Conservation (phyloP, 129 eudicot genomes). For the Flaveria ramosissima region DNA sequence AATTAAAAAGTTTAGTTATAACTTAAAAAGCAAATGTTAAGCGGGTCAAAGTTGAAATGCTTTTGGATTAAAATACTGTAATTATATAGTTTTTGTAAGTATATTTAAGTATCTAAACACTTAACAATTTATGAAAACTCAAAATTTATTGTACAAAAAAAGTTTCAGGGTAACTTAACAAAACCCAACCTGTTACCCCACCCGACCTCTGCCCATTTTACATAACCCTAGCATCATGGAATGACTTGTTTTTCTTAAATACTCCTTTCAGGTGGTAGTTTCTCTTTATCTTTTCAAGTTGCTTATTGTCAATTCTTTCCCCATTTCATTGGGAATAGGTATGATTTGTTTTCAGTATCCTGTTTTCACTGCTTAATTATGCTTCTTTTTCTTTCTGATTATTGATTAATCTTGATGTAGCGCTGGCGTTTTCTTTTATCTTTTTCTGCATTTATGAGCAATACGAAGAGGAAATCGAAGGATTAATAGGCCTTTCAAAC, state of each 20-base stretch:
- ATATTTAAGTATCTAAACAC: too few relatives aligned
- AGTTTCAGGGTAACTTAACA: too few relatives aligned
- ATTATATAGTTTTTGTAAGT: too few relatives aligned
- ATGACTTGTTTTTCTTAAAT: background rate
- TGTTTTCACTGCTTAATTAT: background rate
- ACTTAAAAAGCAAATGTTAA: too few relatives aligned
- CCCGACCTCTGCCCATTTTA: background rate
- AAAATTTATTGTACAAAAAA: background rate
- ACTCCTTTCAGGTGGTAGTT: slow-evolving; percentile 51
- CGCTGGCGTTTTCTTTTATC: slow-evolving; percentile 62
- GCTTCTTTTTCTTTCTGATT: background rate
- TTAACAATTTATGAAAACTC: too few relatives aligned
- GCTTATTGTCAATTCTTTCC: slow-evolving; percentile 51
- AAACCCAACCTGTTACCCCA: background rate
- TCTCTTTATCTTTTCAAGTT: slow-evolving; percentile 53
- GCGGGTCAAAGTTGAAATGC: too few relatives aligned
- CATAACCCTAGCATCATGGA: background rate
- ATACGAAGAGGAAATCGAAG: slow-evolving; percentile 76
- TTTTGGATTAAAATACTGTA: too few relatives aligned
- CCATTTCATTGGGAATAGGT: slow-evolving; percentile 70
- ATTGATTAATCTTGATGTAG: slow-evolving; percentile 49
- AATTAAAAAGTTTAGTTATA: too few relatives aligned
- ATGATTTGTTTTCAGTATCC: slow-evolving; percentile 10
- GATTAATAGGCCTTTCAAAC: slow-evolving; percentile 28
- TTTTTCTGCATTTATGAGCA: slow-evolving; percentile 73